Evolutionary conservation across 202 grass and related monocot species (phyloP).

Genomic region (Cymbopogon flexuosus): DNA sequence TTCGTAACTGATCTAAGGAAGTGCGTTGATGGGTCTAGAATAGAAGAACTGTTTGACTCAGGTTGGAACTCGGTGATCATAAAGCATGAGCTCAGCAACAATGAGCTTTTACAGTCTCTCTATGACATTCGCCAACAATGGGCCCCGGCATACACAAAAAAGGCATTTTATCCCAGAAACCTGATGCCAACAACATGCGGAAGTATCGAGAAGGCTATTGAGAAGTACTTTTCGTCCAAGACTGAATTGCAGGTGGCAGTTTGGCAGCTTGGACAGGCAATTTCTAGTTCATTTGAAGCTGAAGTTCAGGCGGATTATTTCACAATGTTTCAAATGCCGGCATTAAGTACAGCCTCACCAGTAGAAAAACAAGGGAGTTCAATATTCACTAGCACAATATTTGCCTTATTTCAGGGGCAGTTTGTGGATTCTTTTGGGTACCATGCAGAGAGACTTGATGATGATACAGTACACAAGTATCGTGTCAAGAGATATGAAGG

Average conservation of each 20-base stretch:
- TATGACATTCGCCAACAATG: constrained; percentile 67
- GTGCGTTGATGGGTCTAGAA: constrained; percentile 63
- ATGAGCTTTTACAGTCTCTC: constrained; percentile 63
- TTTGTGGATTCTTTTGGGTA: constrained; percentile 88
- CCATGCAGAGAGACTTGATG: constrained; percentile 66
- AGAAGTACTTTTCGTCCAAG: constrained; percentile 62
- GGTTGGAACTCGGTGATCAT: constrained; percentile 52
- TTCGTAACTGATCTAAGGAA: constrained; percentile 65
- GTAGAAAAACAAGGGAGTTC: constrained; percentile 73
- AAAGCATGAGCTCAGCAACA: constrained; percentile 59
- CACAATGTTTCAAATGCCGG: constrained; percentile 61
- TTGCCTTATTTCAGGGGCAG: constrained; percentile 79
- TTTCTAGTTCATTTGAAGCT: constrained; percentile 49
- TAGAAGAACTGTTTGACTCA: constrained; percentile 71
- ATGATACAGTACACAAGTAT: constrained; percentile 54
- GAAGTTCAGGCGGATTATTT: constrained; percentile 76
- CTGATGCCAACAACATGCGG: constrained; percentile 43
- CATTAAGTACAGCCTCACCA: constrained; percentile 67
- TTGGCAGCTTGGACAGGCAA: constrained; percentile 52
- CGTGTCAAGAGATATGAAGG: constrained; percentile 45
- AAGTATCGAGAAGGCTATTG: constrained; percentile 63
- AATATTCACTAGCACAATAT: constrained; percentile 74
- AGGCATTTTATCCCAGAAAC: constrained; percentile 56
- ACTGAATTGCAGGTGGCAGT: constrained; percentile 55
- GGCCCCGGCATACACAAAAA: constrained; percentile 63